A percentile compares a stretch with the other conserved stretches of the same genome.
Conservation (phyloP, 2,329 filamentous ascomycete species). For the Cercospora citrullina region DNA sequence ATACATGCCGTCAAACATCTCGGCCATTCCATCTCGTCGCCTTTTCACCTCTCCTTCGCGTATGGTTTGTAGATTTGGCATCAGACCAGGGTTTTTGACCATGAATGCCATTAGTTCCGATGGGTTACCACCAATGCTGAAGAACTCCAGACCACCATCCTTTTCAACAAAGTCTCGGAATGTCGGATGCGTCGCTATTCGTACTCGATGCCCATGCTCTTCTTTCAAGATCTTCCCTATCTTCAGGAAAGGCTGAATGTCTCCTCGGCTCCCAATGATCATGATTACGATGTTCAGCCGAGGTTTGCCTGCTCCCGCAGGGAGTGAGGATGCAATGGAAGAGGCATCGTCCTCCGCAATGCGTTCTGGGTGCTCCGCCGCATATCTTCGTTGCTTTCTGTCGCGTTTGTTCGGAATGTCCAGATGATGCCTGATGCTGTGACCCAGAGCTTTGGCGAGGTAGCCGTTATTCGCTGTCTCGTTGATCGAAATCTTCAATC, state of each 20-base stretch:
- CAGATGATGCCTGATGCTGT: constrained; percentile 60
- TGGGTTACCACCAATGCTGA: constrained; percentile 75
- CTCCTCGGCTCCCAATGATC: constrained; percentile 73
- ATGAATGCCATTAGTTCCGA: constrained; percentile 84
- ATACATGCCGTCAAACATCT: constrained; percentile 85
- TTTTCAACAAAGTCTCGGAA: constrained; percentile 75
- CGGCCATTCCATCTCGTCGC: constrained; percentile 68
- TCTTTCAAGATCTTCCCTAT: constrained; percentile 72
- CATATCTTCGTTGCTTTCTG: constrained; percentile 37
- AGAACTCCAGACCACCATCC: constrained; percentile 74
- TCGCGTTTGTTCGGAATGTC: constrained; percentile 34
- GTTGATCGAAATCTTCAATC: constrained; percentile 70
- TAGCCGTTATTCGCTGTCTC: constrained; percentile 70
- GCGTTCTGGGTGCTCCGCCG: constrained; percentile 20
- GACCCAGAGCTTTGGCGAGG: constrained; percentile 70
- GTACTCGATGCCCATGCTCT: constrained; percentile 70
- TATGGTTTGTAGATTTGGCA: constrained; percentile 71
- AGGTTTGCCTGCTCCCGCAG: constrained; percentile 40
- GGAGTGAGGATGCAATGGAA: constrained; percentile 32
- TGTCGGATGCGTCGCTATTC: constrained; percentile 75
- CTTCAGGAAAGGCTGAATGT: constrained; percentile 77
- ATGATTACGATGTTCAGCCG: constrained; percentile 77
- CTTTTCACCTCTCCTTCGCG: constrained; percentile 70
- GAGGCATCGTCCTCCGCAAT: constrained; percentile 26
- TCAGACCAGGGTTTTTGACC: constrained; percentile 79